Evolutionary conservation across 257 asterid species (phyloP).

Genomic region (Scutellaria baicalensis): DNA sequence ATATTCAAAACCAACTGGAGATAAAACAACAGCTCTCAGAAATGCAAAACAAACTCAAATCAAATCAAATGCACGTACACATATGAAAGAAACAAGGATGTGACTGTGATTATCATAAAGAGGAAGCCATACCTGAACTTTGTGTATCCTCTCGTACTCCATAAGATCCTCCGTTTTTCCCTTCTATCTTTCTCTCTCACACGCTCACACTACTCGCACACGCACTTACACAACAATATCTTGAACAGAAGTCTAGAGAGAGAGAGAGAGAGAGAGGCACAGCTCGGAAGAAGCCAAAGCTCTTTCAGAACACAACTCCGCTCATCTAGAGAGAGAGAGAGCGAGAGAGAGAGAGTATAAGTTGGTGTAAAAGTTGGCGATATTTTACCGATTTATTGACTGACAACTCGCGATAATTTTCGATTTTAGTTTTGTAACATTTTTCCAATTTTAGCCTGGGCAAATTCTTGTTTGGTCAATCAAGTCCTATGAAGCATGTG

Average conservation of each 20-base stretch:
- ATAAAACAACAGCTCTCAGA: not conserved
- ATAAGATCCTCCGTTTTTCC: slow-evolving; percentile 35
- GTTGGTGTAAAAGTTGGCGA: slow-evolving; percentile 26
- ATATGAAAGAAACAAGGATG: slow-evolving; percentile 7
- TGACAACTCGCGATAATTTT: slow-evolving; percentile 9
- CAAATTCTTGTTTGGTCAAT: slow-evolving; percentile 10
- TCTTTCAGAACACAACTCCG: slow-evolving; percentile 17
- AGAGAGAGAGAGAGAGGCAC: slow-evolving; percentile 22
- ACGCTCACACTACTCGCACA: slow-evolving; percentile 8
- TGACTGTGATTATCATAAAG: slow-evolving; percentile 5
- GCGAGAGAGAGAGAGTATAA: not conserved
- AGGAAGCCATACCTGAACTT: slow-evolving; percentile 54
- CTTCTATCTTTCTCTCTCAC: not conserved
- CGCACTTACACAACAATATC: slow-evolving; percentile 7
- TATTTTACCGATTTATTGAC: slow-evolving; percentile 52
- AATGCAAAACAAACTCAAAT: not conserved
- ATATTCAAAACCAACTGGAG: not conserved
- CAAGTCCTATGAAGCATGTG: slow-evolving; percentile 13
- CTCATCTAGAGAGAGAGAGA: slow-evolving; percentile 6
- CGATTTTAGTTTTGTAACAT: not conserved
- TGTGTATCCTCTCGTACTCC: slow-evolving; percentile 99
- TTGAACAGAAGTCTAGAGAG: slow-evolving; percentile 9
- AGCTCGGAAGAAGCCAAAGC: slow-evolving; percentile 20
- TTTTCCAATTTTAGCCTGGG: not conserved
- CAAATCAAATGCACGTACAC: not conserved